A percentile compares a stretch with the other conserved stretches of the same genome.
Evolutionary conservation across 768 basidiomycete genomes (phyloP).

Genomic region (Xanthoconium stramineum): DNA sequence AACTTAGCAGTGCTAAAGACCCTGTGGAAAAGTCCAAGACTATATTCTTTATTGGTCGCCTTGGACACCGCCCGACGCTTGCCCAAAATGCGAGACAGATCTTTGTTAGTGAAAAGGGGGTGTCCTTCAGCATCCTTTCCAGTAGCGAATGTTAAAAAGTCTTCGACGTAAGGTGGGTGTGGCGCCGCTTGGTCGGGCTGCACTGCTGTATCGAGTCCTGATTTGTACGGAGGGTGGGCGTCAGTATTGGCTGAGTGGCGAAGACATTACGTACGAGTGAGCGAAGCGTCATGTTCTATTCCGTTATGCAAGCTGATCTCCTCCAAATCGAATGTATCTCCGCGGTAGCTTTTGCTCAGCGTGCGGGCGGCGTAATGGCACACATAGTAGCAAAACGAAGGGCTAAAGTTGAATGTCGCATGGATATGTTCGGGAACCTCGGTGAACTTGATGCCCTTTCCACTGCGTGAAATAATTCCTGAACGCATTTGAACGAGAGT

Average conservation of each 20-base stretch:
- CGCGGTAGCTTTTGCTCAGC: conserved; percentile 53
- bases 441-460: conserved; percentile 61
- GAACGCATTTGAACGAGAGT: background rate
- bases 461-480: conserved; percentile 55
- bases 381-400: conserved; percentile 63
- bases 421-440: conserved; percentile 39
- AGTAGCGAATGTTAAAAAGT: conserved; percentile 54
- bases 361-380: conserved; percentile 55
- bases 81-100: conserved; percentile 55
- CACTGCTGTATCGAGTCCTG: conserved; percentile 52
- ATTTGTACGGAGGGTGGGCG: background rate
- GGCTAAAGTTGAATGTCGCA: conserved; percentile 64
- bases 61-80: conserved; percentile 60
- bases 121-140: conserved; percentile 52
- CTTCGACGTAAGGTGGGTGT: conserved; percentile 49
- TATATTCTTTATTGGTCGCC: conserved; percentile 55
- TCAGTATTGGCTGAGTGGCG: background rate
- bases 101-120: conserved; percentile 48
- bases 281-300: conserved; percentile 22
- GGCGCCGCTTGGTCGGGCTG: conserved; percentile 52
- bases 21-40: conserved; percentile 48
- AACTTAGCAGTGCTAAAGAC: conserved; percentile 68
- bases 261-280: conserved; percentile 23
- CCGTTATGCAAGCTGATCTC: conserved; percentile 28
- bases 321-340: conserved; percentile 57